Base-by-base conservation (phyloP, 192 early-diverging fungal genomes). In the Entomortierella parvispora region DNA sequence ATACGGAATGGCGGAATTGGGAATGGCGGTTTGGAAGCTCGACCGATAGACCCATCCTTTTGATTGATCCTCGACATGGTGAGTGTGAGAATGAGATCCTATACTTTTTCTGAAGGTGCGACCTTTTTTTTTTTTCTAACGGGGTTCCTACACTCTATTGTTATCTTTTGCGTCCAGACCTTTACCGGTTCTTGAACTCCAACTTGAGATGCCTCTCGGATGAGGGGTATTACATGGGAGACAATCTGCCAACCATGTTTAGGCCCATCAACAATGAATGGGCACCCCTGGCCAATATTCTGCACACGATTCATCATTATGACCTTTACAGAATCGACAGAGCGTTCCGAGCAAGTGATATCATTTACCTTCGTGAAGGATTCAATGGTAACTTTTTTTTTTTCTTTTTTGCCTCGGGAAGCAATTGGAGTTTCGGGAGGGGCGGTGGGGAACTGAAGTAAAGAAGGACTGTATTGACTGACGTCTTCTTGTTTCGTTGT, bases 131-230 rank as follows among this genome's bases (percentile, higher is more conserved):
- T 25, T 47, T 25, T 32, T 49, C 49, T 22, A n/a, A 23, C 9
- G 15, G 31, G 3, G 48, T n/a, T 29, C 28, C 2, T 22, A 32
- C 45, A 26, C 14, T 63, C 33, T 6, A 20, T 54, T 17, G 22
- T 3, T 14, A 11, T 8, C 4, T 18, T 25, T 8, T 59, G 26
- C 15, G 2, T 44, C n/a, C 49, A 68, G 65, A 50, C 5, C 25
- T 68, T 1, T 68, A 58, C 48, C n/a, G 6, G 0, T 62, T 62
- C 23, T 33, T 70, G 68, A 48, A 62, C 18, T 20, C 2, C 0
- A 46, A 47, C 2, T 23, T 70, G 43, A 18, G 25, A 34, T 70
- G 68, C 32, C 62, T 70, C 42, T 58, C 65, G 14, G 9, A 18
- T 5, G 2, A 3, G 2, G 2, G 17, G 2, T 52, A 50, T 8